Conservation (phyloP, 208 protist species). For the Leishmania guyanensis region DNA sequence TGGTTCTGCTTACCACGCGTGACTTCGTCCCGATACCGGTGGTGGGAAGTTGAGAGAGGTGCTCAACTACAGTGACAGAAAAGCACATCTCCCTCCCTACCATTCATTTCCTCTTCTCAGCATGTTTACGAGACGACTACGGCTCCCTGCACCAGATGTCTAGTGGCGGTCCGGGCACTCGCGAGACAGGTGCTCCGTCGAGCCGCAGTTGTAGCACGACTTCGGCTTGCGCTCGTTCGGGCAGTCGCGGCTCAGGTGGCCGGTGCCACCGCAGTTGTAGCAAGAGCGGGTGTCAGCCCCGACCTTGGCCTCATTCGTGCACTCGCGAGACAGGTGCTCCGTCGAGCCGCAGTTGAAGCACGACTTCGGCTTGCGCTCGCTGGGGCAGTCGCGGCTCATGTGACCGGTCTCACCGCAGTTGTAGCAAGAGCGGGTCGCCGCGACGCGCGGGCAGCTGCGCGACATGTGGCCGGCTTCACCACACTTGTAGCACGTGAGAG, state of each 20-base stretch:
- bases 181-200: conserved; percentile 76
- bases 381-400: conserved; percentile 71
- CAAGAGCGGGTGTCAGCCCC: conserved; percentile 62
- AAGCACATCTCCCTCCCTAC: not conserved
- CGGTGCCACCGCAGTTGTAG: conserved; percentile 68
- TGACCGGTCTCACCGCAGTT: conserved; percentile 65
- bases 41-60: not conserved
- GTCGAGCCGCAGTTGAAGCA: conserved; percentile 82
- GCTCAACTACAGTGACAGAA: not conserved
- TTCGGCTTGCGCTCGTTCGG: conserved; percentile 46
- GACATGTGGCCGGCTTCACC: conserved; percentile 61
- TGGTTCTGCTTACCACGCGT: not conserved
- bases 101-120: not conserved
- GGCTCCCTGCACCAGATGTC: not conserved
- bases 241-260: conserved; percentile 79
- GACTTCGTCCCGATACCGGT: not conserved
- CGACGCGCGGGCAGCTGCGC: conserved; percentile 51
- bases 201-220: conserved; percentile 77
- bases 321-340: conserved; percentile 73
- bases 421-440: conserved; percentile 56
- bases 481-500: conserved; percentile 71
- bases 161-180: conserved; percentile 65
- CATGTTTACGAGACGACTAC: not conserved
- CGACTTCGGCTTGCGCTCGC: conserved; percentile 41
- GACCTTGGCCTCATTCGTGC: conserved; percentile 52